A percentile compares a stretch with the other conserved stretches of the same genome.
These are phyloP conservation scores for Achaetomiella virescens DNA, from an alignment of 495 filamentous ascomycete genomes.

Conservation along the genomic window DNA sequence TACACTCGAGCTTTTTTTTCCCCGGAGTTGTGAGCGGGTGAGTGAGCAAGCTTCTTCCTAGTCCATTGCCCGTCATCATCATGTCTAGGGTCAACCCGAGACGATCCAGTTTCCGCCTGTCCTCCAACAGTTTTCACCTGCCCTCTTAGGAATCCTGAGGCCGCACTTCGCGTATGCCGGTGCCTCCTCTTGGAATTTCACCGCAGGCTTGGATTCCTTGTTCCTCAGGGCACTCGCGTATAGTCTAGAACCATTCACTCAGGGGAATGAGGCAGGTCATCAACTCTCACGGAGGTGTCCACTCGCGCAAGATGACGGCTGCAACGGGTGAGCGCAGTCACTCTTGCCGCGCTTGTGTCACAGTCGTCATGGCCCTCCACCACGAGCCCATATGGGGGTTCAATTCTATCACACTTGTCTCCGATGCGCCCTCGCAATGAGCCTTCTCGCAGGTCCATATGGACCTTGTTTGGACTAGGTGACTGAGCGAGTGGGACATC, in stretches of 20 bases:
- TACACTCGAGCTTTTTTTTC: too few relatives aligned
- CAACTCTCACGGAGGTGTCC: not conserved
- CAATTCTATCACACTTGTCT: constrained; percentile 2
- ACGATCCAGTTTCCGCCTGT: not conserved
- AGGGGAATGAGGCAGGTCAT: not conserved
- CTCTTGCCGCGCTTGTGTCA: constrained; percentile 1
- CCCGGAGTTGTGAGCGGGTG: too few relatives aligned
- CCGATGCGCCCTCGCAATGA: not conserved
- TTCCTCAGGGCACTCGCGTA: constrained; percentile 3
- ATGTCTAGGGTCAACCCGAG: not conserved
- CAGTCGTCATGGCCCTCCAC: not conserved
- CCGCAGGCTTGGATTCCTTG: constrained; percentile 16
- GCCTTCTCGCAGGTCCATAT: not conserved
- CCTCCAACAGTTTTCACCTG: not conserved
- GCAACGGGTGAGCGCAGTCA: not conserved
- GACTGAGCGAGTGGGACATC: not conserved
- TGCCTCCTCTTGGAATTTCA: constrained; percentile 16
- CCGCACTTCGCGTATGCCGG: constrained; percentile 15
- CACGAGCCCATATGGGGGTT: not conserved
- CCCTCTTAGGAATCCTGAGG: constrained; percentile 16
- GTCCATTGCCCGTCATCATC: not conserved
- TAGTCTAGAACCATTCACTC: not conserved
- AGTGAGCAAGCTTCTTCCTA: too few relatives aligned
- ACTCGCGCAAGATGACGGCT: not conserved
- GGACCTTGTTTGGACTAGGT: not conserved